Evolutionary conservation across 1,284 basidiomycete genomes (phyloP).

Genomic region (Ceratobasidium theobromae): DNA sequence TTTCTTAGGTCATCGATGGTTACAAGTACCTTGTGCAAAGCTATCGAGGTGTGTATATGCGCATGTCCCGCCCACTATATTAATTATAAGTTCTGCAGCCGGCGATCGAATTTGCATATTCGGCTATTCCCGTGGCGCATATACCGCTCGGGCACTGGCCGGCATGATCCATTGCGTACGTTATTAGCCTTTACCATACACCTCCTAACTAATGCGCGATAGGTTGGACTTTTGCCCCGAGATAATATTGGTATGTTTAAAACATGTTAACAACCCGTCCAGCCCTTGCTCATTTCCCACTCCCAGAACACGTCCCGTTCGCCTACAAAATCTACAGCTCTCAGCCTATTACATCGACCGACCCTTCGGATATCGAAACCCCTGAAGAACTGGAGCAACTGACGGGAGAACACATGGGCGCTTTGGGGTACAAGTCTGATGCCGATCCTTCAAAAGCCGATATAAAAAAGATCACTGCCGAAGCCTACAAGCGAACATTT

Average conservation of each 20-base stretch:
- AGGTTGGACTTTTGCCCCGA: not conserved
- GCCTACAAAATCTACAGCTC: conserved; percentile 34
- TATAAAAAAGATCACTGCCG: not conserved
- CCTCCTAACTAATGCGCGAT: too few species aligned
- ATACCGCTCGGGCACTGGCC: conserved; percentile 33
- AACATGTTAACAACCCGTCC: not conserved
- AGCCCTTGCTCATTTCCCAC: too few species aligned
- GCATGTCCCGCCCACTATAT: not conserved
- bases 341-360: too few species aligned
- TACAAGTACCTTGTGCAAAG: conserved; percentile 33
- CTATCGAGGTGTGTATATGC: not conserved
- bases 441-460: not conserved
- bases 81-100: not conserved
- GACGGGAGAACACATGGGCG: not conserved
- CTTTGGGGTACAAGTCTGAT: not conserved
- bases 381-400: too few species aligned
- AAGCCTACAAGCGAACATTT: conserved; percentile 30
- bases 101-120: conserved; percentile 33
- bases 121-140: conserved; percentile 34
- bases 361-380: too few species aligned
- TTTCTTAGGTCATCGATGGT: conserved; percentile 34
- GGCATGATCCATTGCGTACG: conserved; percentile 27
- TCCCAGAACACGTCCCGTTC: conserved; percentile 32
- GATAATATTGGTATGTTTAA: not conserved
- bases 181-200: not conserved